phyloP scores from a whole-genome alignment of 768 basidiomycete genomes.

The Suillus occidentalis region DNA sequence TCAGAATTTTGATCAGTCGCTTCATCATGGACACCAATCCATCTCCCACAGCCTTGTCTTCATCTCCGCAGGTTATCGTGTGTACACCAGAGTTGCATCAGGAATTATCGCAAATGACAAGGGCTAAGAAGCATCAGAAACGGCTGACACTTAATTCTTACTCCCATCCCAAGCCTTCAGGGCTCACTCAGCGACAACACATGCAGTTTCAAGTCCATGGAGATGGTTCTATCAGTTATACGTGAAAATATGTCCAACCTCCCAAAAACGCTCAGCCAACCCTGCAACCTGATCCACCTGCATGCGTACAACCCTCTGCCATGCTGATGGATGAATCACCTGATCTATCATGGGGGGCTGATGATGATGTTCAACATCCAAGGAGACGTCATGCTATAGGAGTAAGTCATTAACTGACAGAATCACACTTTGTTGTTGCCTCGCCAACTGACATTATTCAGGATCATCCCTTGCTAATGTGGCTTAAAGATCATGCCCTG shows the following conservation, averaged over 20 bases:
- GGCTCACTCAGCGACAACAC: neutral
- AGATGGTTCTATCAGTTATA: neutral
- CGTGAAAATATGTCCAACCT: neutral
- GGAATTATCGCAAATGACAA: neutral
- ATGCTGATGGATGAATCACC: neutral
- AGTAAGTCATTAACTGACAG: neutral
- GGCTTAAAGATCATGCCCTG: neutral
- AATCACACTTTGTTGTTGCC: neutral
- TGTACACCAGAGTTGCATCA: too few relatives aligned
- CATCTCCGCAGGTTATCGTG: neutral
- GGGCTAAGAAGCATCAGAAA: neutral
- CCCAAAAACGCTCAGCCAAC: neutral
- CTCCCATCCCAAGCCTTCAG: neutral
- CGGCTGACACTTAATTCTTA: neutral
- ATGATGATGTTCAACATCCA: neutral
- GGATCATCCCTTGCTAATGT: conserved; percentile 2
- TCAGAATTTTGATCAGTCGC: neutral
- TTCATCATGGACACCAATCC: neutral
- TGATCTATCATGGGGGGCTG: neutral
- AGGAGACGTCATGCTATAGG: neutral
- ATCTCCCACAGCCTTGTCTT: neutral
- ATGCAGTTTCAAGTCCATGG: neutral
- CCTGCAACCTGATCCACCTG: neutral
- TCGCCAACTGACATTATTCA: neutral
- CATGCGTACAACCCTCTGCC: too few relatives aligned